Evolutionary conservation across 352 stramenopile genomes (phyloP).

Genomic region (Phytophthora megakarya): DNA sequence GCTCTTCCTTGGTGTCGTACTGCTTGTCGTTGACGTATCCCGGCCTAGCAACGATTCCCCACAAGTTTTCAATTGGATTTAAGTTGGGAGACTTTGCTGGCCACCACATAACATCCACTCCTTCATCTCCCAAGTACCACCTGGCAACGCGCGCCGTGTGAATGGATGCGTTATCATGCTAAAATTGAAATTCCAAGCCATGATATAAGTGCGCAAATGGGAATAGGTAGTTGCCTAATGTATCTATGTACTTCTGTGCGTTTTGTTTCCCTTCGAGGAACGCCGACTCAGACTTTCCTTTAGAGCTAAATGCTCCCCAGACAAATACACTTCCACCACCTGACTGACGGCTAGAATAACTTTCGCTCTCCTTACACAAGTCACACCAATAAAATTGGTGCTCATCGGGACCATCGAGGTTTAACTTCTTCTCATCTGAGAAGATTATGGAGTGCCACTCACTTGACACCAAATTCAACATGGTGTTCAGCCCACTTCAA

Average conservation of each 20-base stretch:
- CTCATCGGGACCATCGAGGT: constrained; percentile 9
- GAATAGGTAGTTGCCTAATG: constrained; percentile 4
- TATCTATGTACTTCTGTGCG: constrained; percentile 1
- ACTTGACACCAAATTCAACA: neutral
- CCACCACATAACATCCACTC: neutral
- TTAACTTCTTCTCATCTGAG: constrained; percentile 15
- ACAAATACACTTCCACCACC: neutral
- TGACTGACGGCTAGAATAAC: neutral
- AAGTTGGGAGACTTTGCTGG: constrained; percentile 1
- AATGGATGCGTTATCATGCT: constrained; percentile 12
- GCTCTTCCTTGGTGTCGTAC: too few relatives aligned
- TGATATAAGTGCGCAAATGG: constrained; percentile 8
- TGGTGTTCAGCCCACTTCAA: constrained; percentile 1
- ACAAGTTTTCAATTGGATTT: constrained; percentile 10
- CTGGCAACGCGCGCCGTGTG: neutral
- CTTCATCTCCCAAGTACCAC: constrained; percentile 2
- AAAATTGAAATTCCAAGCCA: neutral
- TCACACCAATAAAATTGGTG: constrained; percentile 3
- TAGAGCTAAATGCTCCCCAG: constrained; percentile 1
- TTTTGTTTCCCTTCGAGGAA: neutral
- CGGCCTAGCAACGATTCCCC: neutral
- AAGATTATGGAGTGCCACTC: neutral
- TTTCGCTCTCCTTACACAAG: too few relatives aligned
- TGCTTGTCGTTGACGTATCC: constrained; percentile 17
- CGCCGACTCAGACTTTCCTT: constrained; percentile 1